phyloP scores from a whole-genome alignment of 306 rosid genomes.

The Citrullus colocynthis region DNA sequence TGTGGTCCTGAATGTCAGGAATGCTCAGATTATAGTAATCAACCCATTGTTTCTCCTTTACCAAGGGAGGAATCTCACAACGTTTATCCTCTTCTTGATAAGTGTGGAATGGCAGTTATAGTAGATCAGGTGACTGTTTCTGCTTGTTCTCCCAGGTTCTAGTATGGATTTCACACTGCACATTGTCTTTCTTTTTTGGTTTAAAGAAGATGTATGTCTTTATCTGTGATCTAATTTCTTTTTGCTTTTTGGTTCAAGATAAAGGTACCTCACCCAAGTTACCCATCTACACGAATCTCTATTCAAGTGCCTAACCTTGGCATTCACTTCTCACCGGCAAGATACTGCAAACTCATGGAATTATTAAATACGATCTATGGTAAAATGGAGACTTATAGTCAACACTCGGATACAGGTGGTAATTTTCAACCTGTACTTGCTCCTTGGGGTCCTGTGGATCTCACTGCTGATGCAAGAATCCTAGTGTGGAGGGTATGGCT shows the following conservation, averaged over 20 bases:
- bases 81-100: conserved; percentile 66
- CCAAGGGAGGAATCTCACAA: conserved; percentile 23
- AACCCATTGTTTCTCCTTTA: conserved; percentile 19
- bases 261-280: conserved; percentile 87
- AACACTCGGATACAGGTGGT: conserved; percentile 34
- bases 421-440: conserved; percentile 35
- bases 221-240: not conserved
- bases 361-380: conserved; percentile 42
- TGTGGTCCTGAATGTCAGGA: conserved; percentile 53
- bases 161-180: not conserved
- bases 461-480: conserved; percentile 64
- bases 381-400: conserved; percentile 49
- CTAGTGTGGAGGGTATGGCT: conserved; percentile 75
- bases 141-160: not conserved
- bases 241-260: conserved; percentile 34
- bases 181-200: not conserved
- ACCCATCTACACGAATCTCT: conserved; percentile 74
- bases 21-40: conserved; percentile 35
- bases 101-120: conserved; percentile 93
- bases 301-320: conserved; percentile 94
- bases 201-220: not conserved
- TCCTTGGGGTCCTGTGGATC: conserved; percentile 65
- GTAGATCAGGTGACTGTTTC: conserved; percentile 62
- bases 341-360: conserved; percentile 66
- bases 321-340: conserved; percentile 79